Percentiles rank a stretch among this genome's conserved stretches.
Evolutionary conservation across 2,329 filamentous ascomycete genomes (phyloP).

Genomic region (Penicillium hesseltinei): DNA sequence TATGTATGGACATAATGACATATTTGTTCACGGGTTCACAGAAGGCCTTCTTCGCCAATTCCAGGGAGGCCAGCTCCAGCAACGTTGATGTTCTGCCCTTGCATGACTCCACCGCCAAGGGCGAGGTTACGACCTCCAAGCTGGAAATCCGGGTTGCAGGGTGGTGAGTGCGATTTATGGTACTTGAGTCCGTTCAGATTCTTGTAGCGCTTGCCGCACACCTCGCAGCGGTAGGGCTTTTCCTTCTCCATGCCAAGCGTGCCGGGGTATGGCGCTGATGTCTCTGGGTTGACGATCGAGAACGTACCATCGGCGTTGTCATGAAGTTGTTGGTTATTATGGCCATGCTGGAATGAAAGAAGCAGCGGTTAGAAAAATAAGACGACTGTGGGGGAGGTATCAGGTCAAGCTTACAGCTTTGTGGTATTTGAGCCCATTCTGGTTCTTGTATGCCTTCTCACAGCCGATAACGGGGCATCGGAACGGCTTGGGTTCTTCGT

Average conservation of each 20-base stretch:
- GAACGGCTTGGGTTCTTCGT: conserved; percentile 96
- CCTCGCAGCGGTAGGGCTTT: conserved; percentile 96
- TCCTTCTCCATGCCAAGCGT: conserved; percentile 99
- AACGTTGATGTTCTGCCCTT: conserved; percentile 48
- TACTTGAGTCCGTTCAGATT: conserved; percentile 99
- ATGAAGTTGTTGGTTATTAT: conserved; percentile 93
- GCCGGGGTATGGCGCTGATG: conserved; percentile 88
- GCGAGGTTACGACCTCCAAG: conserved; percentile 45
- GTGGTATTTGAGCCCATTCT: conserved; percentile 94
- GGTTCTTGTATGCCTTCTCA: conserved; percentile 99
- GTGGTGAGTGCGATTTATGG: conserved; percentile 78
- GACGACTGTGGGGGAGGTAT: conserved; percentile 27
- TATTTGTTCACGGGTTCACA: conserved; percentile 26
- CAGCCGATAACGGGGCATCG: conserved; percentile 97
- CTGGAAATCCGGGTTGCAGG: conserved; percentile 81
- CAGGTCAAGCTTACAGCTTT: conserved; percentile 55
- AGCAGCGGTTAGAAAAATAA: conserved; percentile 9
- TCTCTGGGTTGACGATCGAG: conserved; percentile 96
- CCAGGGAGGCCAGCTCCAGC: conserved; percentile 49
- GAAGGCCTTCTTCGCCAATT: conserved; percentile 45
- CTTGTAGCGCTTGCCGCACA: conserved; percentile 98
- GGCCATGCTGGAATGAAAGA: conserved; percentile 63
- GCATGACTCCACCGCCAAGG: conserved; percentile 45
- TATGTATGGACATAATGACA: conserved; percentile 22
- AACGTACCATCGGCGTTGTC: conserved; percentile 97